Evolutionary conservation across 192 early-diverging fungal species (phyloP), one percentile per base, ranked within the genome.

Genomic region (Thamnidium elegans): DNA sequence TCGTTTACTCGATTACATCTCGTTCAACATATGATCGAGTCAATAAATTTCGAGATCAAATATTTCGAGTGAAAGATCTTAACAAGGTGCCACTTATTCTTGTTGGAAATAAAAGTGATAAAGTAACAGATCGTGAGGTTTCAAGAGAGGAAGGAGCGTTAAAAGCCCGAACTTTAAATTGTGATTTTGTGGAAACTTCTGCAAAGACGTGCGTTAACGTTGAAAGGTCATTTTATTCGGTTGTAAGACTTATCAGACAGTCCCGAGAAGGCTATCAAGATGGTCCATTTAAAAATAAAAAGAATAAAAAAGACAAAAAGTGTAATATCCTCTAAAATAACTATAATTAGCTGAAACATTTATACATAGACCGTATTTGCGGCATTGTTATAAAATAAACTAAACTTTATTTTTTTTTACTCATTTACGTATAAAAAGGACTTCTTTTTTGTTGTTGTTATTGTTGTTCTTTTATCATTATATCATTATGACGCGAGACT

Each of bases 41-140:
- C 46, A 84, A 89, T 72, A 78, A 84, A 58, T 93, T 93, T 75
- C 74, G 81, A 54, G 82, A 93, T 53, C 91, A 93, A 77, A 92
- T 94, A 56, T 79, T 82, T 63, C 83, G 90, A 15, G 90, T 93
- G 10, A 94, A 94, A 70, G 91, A 93, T 72, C 75, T 83, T 55
- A 86, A 89, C 54, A 79, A 81, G 60, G 86, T 92, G 21, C 91
- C 92, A 20, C 79, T 94, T 68, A 89, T 94, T 67, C 79, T 94
- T 14, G 90, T 94, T 15, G 92, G 92, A 60, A 94, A 92, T 81
- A 93, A 94, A 78, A 92, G 92, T 77, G 93, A 94, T 74, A 84
- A 81, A 68, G 78, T 81, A 17, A 79, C 80, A 48, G 88, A 93
- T 63, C 81, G 90, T 39, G 89, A 92, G 67, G 91, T 94, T 8